These are phyloP conservation scores for Fragaria nilgerrensis DNA, from an alignment of 306 rosid species.

Conservation along the genomic window DNA sequence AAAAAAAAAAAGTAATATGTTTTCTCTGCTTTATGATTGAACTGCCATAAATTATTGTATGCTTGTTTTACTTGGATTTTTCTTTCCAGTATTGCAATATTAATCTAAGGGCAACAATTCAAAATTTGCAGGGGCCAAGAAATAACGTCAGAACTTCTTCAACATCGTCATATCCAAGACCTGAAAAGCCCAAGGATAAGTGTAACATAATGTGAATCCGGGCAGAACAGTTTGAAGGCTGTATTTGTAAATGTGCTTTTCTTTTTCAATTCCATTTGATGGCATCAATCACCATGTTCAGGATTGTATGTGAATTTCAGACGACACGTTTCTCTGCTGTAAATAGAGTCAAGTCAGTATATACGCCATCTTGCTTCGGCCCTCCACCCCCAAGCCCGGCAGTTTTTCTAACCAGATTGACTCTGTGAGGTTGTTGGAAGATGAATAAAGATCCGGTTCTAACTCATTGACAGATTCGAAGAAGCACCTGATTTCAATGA, in stretches of 20 bases:
- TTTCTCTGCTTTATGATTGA: background rate
- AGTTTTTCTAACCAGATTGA: conserved; percentile 8
- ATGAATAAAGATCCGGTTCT: conserved; percentile 4
- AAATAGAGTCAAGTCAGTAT: conserved; percentile 38
- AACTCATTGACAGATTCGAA: conserved; percentile 10
- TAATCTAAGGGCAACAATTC: conserved; percentile 4
- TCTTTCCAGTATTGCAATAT: background rate
- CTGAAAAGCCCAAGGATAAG: conserved; percentile 84
- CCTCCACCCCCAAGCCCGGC: background rate
- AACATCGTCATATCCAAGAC: conserved; percentile 45
- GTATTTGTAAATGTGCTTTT: conserved; percentile 43
- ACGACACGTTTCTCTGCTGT: conserved; percentile 38
- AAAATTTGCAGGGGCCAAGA: conserved; percentile 60
- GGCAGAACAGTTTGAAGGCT: conserved; percentile 28
- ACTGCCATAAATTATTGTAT: background rate
- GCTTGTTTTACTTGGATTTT: background rate
- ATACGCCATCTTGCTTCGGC: background rate
- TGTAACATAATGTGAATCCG: conserved; percentile 80
- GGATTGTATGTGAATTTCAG: conserved; percentile 40
- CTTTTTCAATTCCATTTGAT: conserved; percentile 21
- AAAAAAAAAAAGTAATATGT: background rate
- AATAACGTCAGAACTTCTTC: conserved; percentile 40
- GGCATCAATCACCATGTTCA: conserved; percentile 25
- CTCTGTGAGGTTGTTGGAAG: conserved; percentile 1
- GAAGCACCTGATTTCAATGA: background rate